Conservation (phyloP, 805 yeast species). For the Torulaspora franciscae region DNA sequence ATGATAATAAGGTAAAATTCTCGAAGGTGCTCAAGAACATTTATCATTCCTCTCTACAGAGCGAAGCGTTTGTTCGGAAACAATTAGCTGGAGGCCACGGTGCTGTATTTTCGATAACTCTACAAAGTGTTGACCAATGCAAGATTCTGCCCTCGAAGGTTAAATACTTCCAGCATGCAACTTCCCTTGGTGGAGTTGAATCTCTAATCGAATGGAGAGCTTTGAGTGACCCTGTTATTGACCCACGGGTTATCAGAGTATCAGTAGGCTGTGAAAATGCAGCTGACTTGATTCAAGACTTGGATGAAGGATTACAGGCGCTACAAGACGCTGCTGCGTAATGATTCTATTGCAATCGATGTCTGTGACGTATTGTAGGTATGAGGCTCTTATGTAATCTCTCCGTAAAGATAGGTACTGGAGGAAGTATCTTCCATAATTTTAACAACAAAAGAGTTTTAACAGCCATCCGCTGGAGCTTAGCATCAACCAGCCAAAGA, state of each 20-base stretch:
- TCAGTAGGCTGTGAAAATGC: constrained; percentile 78
- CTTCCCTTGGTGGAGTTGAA: constrained; percentile 90
- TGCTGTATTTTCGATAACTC: constrained; percentile 73
- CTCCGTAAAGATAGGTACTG: no score
- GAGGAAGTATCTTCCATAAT: no score
- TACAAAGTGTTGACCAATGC: constrained; percentile 51
- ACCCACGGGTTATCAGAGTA: constrained; percentile 58
- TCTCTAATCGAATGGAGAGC: constrained; percentile 89
- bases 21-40: constrained; percentile 47
- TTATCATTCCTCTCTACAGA: constrained; percentile 73
- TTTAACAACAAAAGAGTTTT: no score
- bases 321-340: neutral
- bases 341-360: neutral
- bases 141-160: constrained; percentile 58
- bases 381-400: no score
- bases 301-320: constrained; percentile 28
- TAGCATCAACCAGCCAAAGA: no score
- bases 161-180: constrained; percentile 79
- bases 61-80: constrained; percentile 55
- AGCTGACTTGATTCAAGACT: constrained; percentile 71
- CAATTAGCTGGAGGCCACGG: constrained; percentile 62
- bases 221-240: constrained; percentile 55
- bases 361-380: no score
- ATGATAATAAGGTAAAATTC: constrained; percentile 44
- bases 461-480: no score